Evolutionary conservation across 257 asterid genomes (phyloP).

Genomic region (Gynochthodes officinalis): DNA sequence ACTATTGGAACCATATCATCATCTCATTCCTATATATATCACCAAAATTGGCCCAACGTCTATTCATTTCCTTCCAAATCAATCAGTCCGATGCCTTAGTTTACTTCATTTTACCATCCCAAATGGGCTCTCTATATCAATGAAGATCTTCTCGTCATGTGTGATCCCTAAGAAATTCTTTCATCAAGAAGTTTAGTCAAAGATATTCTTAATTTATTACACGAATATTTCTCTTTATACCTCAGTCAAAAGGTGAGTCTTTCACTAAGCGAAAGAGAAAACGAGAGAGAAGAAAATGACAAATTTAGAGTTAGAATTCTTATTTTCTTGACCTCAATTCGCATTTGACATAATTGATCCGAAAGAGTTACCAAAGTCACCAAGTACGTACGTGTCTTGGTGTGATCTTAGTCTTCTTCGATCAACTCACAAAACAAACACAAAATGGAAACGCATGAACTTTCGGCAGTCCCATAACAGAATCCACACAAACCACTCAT

Average conservation of each 20-base stretch:
- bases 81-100: neutral
- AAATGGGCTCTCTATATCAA: neutral
- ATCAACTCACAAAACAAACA: neutral
- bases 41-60: neutral
- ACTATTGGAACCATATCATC: neutral
- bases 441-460: neutral
- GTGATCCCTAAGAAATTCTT: neutral
- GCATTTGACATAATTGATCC: too few species aligned
- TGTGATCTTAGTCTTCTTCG: neutral
- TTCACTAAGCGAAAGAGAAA: too few species aligned
- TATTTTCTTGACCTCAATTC: too few species aligned
- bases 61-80: neutral
- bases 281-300: too few species aligned
- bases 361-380: too few species aligned
- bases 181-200: neutral
- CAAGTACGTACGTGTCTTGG: neutral
- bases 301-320: too few species aligned
- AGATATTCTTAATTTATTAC: too few species aligned
- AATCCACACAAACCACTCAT: neutral
- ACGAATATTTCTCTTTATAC: too few species aligned
- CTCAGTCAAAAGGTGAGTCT: too few species aligned
- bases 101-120: too few species aligned
- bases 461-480: neutral
- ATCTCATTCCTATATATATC: neutral
- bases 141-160: neutral